Conservation (phyloP, 1,284 basidiomycete genomes). For the Leccinum idahoense region DNA sequence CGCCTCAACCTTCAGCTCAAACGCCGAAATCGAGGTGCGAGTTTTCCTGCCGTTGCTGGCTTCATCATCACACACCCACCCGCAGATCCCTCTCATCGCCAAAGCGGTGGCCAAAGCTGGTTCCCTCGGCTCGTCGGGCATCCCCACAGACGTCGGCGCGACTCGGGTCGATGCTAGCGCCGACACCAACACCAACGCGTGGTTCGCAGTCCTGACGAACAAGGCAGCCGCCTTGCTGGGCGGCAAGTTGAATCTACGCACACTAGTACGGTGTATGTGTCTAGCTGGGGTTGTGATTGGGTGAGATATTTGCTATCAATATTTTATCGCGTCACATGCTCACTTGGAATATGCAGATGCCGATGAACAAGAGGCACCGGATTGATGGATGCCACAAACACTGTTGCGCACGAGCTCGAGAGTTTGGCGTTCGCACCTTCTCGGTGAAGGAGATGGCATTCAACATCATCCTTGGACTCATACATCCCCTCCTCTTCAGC, state of each 20-base stretch:
- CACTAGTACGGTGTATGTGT: conserved; percentile 45
- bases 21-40: conserved; percentile 43
- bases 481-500: conserved; percentile 98
- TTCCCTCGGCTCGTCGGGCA: conserved; percentile 17
- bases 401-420: conserved; percentile 90
- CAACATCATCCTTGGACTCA: conserved; percentile 90
- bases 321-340: conserved; percentile 1
- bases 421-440: conserved; percentile 92
- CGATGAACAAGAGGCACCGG: conserved; percentile 64
- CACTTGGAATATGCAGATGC: conserved; percentile 41
- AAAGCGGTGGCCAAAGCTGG: conserved; percentile 28
- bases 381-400: conserved; percentile 94
- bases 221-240: conserved; percentile 21
- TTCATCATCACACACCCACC: neutral
- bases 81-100: conserved; percentile 15
- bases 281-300: conserved; percentile 98
- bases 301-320: conserved; percentile 35
- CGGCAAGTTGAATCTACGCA: neutral
- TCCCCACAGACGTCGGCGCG: conserved; percentile 17
- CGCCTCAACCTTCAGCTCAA: conserved; percentile 35
- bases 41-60: neutral
- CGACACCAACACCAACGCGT: neutral
- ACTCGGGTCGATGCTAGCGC: conserved; percentile 18
- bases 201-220: conserved; percentile 24
- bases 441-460: conserved; percentile 99